phyloP scores from a whole-genome alignment of 257 asterid genomes.

The Salvia rosmarinus region DNA sequence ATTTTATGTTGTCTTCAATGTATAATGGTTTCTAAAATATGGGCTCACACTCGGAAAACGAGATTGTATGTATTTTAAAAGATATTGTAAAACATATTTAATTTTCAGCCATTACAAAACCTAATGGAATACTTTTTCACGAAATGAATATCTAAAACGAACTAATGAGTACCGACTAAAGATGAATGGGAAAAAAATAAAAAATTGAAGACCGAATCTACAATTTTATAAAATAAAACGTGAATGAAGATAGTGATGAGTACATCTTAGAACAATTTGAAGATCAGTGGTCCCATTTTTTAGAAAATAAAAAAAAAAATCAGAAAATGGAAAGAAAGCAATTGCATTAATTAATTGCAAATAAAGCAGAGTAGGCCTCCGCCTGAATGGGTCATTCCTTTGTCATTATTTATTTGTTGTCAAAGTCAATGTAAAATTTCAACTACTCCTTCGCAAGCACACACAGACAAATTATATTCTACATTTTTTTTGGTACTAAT shows the following conservation, averaged over 20 bases:
- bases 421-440: constrained; percentile 31
- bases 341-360: neutral
- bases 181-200: too few relatives aligned
- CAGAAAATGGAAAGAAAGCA: neutral
- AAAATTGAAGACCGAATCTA: neutral
- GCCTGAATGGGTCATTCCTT: constrained; percentile 31
- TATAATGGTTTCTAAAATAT: too few relatives aligned
- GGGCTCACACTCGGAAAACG: neutral
- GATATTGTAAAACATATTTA: neutral
- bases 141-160: too few relatives aligned
- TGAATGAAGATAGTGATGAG: constrained; percentile 13
- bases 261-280: constrained; percentile 19
- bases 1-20: too few relatives aligned
- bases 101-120: neutral
- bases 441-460: constrained; percentile 32
- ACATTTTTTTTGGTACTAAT: neutral
- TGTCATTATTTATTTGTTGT: constrained; percentile 36
- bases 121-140: too few relatives aligned
- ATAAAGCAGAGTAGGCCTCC: constrained; percentile 23
- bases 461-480: neutral
- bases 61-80: neutral
- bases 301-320: neutral
- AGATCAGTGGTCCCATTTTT: constrained; percentile 34
- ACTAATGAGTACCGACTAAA: neutral
- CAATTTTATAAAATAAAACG: neutral